Evolutionary conservation across 179 eudicot species (phyloP).

Genomic region (Heliamphora pulchella): DNA sequence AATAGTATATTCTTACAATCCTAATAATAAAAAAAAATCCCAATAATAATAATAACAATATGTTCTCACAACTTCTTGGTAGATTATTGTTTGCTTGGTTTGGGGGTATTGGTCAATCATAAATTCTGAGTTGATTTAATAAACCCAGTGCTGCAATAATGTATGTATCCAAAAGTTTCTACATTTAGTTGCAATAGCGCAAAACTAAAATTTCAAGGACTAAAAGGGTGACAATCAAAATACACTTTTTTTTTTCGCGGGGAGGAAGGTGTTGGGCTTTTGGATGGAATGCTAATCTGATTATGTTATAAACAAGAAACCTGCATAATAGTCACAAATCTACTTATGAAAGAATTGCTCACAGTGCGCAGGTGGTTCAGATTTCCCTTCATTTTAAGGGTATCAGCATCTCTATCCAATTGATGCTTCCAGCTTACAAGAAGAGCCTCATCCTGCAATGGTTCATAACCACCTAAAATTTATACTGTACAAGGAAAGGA

Average conservation of each 20-base stretch:
- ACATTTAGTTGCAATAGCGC: neutral
- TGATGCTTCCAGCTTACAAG: constrained; percentile 86
- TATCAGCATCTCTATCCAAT: constrained; percentile 80
- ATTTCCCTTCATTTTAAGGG: constrained; percentile 86
- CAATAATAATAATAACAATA: too few relatives aligned
- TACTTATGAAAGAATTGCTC: constrained; percentile 27
- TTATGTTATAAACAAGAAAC: neutral
- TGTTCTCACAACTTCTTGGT: too few relatives aligned
- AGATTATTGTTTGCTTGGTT: too few relatives aligned
- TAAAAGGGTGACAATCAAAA: neutral
- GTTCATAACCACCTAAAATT: constrained; percentile 11
- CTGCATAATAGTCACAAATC: neutral
- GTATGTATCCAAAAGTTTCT: too few relatives aligned
- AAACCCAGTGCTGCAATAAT: too few relatives aligned
- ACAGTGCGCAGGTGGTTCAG: constrained; percentile 71
- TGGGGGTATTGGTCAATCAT: too few relatives aligned
- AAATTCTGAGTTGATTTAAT: too few relatives aligned
- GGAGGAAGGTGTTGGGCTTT: too few relatives aligned
- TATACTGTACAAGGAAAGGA: constrained; percentile 7
- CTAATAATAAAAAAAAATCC: too few relatives aligned
- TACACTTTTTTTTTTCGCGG: neutral
- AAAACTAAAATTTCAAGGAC: neutral
- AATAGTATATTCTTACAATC: too few relatives aligned
- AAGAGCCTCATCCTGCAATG: constrained; percentile 73
- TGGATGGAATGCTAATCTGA: too few relatives aligned